These are phyloP conservation scores for Yamadazyma sp. DNA, from an alignment of 805 yeast species.

Conservation along the genomic window DNA sequence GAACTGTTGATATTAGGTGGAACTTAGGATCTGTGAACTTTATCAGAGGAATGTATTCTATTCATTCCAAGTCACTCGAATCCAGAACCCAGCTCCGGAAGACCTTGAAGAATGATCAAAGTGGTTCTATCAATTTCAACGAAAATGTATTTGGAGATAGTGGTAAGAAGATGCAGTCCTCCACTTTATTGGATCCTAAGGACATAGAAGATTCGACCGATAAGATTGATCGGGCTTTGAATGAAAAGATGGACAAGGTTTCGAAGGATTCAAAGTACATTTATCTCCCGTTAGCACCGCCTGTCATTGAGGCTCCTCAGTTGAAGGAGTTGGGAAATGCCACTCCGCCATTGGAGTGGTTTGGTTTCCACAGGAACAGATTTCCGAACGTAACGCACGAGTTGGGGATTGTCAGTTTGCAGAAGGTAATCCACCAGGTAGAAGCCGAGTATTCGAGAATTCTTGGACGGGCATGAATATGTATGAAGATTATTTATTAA, in stretches of 20 bases:
- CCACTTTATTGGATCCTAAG: slow-evolving; percentile 1
- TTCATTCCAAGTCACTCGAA: slow-evolving; percentile 72
- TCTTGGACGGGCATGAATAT: slow-evolving; percentile 40
- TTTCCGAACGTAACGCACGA: slow-evolving; percentile 89
- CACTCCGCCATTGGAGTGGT: slow-evolving; percentile 98
- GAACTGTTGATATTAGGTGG: slow-evolving; percentile 90
- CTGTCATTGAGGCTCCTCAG: slow-evolving; percentile 85
- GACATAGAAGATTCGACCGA: not conserved
- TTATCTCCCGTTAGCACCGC: slow-evolving; percentile 69
- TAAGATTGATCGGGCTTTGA: slow-evolving; percentile 37
- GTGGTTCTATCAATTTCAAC: slow-evolving; percentile 16
- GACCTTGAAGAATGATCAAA: slow-evolving; percentile 27
- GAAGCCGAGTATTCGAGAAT: slow-evolving; percentile 52
- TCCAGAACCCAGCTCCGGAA: slow-evolving; percentile 49
- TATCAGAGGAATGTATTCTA: slow-evolving; percentile 88
- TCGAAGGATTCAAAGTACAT: slow-evolving; percentile 42
- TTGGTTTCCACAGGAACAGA: slow-evolving; percentile 84
- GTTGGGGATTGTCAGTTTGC: slow-evolving; percentile 68
- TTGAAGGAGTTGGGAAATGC: slow-evolving; percentile 92
- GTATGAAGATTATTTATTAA: not conserved
- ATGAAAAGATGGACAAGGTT: slow-evolving; percentile 38
- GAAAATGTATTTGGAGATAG: slow-evolving; percentile 12
- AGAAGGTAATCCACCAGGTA: slow-evolving; percentile 69
- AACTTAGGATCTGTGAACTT: slow-evolving; percentile 88
- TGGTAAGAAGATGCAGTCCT: not conserved